Evolutionary conservation across 148 eudicot species (phyloP).

Genomic region (Rhododendron griersonianum): DNA sequence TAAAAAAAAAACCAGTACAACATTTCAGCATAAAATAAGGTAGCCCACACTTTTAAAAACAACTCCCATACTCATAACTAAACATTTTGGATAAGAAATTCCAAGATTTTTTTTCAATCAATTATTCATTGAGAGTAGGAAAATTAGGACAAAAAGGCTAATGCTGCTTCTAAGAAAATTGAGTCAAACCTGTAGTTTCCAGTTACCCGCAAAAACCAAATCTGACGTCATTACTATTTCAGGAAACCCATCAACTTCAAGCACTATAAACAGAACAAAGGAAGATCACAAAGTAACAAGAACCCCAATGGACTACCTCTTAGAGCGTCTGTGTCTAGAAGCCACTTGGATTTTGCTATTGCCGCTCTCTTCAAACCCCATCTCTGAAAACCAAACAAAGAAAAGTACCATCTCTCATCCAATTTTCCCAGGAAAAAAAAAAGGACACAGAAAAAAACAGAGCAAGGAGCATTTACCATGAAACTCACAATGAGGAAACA

Average conservation of each 20-base stretch:
- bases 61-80: neutral
- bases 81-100: neutral
- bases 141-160: neutral
- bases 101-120: neutral
- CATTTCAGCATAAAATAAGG: conserved; percentile 8
- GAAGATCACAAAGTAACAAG: neutral
- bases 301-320: conserved; percentile 41
- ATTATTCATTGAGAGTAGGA: neutral
- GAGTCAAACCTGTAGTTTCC: neutral
- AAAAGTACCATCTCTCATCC: neutral
- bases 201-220: neutral
- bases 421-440: neutral
- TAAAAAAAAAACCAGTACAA: neutral
- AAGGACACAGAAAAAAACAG: neutral
- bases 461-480: conserved; percentile 13
- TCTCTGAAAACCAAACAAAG: conserved; percentile 28
- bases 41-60: neutral
- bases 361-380: conserved; percentile 50
- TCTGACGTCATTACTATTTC: neutral
- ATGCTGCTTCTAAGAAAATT: neutral
- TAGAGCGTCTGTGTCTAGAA: conserved; percentile 55
- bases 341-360: conserved; percentile 30
- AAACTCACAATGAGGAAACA: conserved; percentile 14
- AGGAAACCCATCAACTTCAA: conserved; percentile 16
- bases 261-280: neutral